Base-by-base conservation (phyloP, 768 basidiomycete genomes). In the Russula ochroleuca region DNA sequence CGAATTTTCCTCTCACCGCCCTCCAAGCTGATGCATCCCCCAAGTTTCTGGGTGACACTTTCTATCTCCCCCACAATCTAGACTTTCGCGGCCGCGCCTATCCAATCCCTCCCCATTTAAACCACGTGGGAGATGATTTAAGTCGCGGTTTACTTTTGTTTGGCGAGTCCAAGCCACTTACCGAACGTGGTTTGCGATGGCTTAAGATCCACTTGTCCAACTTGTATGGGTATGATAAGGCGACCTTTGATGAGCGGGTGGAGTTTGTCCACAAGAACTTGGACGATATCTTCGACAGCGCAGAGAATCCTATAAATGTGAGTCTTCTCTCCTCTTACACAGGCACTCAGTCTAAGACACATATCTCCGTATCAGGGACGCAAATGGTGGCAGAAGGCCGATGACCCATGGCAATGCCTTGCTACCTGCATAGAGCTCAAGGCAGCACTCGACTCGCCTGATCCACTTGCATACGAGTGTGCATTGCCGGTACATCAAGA, bases 11-110 rank as follows among this genome's bases (percentile, higher is more conserved):
- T 3, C 38, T 21, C 15, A 6, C 28, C 7, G 10, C 19, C 7
- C 10, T 41, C 14, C 15, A 57, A 37, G 63, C 43, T 67, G 54
- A 66, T 53, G 52, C 66, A 25, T 63, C 2, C 31, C 3, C 17
- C 62, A 92, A 65, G 87, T 97, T 95, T 81, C 78, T 95, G 56
- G 84, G 85, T 59, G 96, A 97, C 68, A 84, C 78, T 0, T 87
- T 98, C 73, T 98, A 93, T 75, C 80, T 95, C 55, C 95, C 96
- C 0, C 96, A 98, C 74, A 98, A 97, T 74, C 79, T 98, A 69
- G 97, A 99, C 75, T 99, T 98, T 81, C 86, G 96, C 64, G 97
- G 97, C 9, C 88, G 96, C 57, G 94, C 96, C 0, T 99, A 99
- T 72, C 96, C 97, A 13, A 87, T 97, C 48, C 95, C 96, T 1